phyloP scores from a whole-genome alignment of 805 yeast species.

The Candida glaebosa region DNA sequence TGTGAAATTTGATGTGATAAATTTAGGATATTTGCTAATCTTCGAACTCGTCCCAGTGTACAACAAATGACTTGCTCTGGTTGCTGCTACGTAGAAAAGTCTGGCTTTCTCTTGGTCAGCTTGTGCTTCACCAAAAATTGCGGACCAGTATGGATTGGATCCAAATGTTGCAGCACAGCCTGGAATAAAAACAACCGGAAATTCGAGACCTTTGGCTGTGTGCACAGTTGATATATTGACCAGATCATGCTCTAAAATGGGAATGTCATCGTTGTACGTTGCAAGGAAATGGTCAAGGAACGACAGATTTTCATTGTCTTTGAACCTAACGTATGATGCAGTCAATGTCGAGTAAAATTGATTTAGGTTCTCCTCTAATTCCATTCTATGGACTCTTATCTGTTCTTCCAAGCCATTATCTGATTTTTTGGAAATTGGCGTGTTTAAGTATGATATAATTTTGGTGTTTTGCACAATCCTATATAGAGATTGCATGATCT shows the following conservation, averaged over 20 bases:
- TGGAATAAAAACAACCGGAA: slow-evolving; percentile 59
- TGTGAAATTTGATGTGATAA: slow-evolving; percentile 10
- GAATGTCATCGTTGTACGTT: slow-evolving; percentile 38
- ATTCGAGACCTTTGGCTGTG: slow-evolving; percentile 71
- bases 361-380: slow-evolving; percentile 12
- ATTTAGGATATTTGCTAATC: slow-evolving; percentile 6
- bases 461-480: slow-evolving; percentile 31
- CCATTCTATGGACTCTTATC: slow-evolving; percentile 6
- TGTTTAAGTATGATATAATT: slow-evolving; percentile 22
- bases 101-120: slow-evolving; percentile 24
- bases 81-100: slow-evolving; percentile 60
- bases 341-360: slow-evolving; percentile 20
- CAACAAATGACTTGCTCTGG: slow-evolving; percentile 53
- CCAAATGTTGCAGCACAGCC: slow-evolving; percentile 9
- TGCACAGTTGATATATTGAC: slow-evolving; percentile 68
- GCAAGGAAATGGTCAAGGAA: slow-evolving; percentile 40
- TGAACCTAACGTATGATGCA: slow-evolving; percentile 13
- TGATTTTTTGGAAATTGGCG: slow-evolving; percentile 7
- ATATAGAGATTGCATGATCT: slow-evolving; percentile 30
- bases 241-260: slow-evolving; percentile 18
- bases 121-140: neutral
- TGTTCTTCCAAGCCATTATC: neutral
- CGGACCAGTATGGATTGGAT: slow-evolving; percentile 4
- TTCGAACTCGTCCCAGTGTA: slow-evolving; percentile 26
- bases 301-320: slow-evolving; percentile 10